Evolutionary conservation across 2,329 filamentous ascomycete genomes (phyloP).

Genomic region (Xylariales sp.): DNA sequence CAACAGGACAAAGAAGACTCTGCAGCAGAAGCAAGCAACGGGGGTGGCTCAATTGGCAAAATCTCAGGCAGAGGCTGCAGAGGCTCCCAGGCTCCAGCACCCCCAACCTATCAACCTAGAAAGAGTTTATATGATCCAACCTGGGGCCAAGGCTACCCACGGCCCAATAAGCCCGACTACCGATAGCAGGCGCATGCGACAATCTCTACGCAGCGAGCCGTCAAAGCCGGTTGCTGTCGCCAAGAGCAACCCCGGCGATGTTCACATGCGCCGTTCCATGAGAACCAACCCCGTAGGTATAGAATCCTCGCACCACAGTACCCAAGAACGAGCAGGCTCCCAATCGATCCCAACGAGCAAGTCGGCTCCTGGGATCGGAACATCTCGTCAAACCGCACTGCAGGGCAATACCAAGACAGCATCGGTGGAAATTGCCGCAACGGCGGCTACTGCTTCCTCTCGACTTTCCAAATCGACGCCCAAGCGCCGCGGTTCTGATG

Average conservation of each 20-base stretch:
- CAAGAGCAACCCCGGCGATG: constrained; percentile 6
- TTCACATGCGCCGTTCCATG: constrained; percentile 24
- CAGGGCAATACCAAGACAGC: constrained; percentile 1
- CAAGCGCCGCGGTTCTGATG: constrained; percentile 55
- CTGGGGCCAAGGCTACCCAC: constrained; percentile 22
- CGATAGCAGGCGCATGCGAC: constrained; percentile 31
- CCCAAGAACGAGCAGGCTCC: neutral
- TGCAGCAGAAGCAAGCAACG: constrained; percentile 27
- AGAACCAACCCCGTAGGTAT: neutral
- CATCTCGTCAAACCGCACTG: too few relatives aligned
- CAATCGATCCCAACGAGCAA: neutral
- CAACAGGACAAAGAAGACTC: constrained; percentile 32
- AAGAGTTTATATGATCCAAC: constrained; percentile 15
- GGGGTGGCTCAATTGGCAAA: constrained; percentile 7
- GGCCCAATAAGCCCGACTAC: constrained; percentile 12
- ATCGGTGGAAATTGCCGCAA: neutral
- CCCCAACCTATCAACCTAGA: constrained; percentile 8
- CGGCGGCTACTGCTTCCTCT: constrained; percentile 13
- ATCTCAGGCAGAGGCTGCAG: constrained; percentile 7
- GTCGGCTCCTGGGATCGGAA: too few relatives aligned
- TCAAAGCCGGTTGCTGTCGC: constrained; percentile 7
- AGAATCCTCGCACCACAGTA: too few relatives aligned
- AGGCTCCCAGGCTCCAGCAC: constrained; percentile 20
- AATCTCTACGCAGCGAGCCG: constrained; percentile 38
- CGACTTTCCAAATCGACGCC: constrained; percentile 24